A percentile compares a stretch with the other conserved stretches of the same genome.
Evolutionary conservation across 306 rosid genomes (phyloP).

Genomic region (Gastrolobium villosum): DNA sequence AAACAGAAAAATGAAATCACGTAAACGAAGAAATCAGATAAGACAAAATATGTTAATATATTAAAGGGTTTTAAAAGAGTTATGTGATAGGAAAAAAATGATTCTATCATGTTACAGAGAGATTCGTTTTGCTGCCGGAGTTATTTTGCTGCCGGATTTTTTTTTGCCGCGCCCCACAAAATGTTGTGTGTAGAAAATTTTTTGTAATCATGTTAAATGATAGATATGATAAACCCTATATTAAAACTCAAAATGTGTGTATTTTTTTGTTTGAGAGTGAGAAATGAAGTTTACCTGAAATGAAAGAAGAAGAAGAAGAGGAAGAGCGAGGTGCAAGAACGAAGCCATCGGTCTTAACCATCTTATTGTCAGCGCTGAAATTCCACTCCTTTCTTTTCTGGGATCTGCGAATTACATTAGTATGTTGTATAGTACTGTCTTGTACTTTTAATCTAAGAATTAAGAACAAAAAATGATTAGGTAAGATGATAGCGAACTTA

Average conservation of each 20-base stretch:
- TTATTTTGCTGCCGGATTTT: too few relatives aligned
- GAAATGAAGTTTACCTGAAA: slow-evolving; percentile 54
- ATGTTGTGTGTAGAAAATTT: too few relatives aligned
- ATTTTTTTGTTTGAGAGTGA: not conserved
- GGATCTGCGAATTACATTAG: slow-evolving; percentile 21
- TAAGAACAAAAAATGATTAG: slow-evolving; percentile 1
- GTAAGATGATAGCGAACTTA: not conserved
- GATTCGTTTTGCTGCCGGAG: too few relatives aligned
- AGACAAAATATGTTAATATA: not conserved
- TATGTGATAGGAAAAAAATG: too few relatives aligned
- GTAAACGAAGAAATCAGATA: not conserved
- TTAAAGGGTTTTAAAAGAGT: too few relatives aligned
- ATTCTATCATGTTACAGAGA: too few relatives aligned
- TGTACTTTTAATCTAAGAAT: not conserved
- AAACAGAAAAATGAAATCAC: not conserved
- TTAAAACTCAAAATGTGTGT: not conserved
- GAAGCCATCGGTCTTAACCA: slow-evolving; percentile 52
- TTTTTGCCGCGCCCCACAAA: too few relatives aligned
- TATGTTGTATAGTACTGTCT: not conserved
- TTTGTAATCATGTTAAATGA: too few relatives aligned
- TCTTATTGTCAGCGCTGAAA: slow-evolving; percentile 20
- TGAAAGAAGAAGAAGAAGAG: slow-evolving; percentile 52
- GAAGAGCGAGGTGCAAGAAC: slow-evolving; percentile 42
- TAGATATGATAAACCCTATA: too few relatives aligned
- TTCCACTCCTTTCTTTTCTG: not conserved